These are phyloP conservation scores for Glaciozyma antarctica DNA, from an alignment of 768 basidiomycete genomes.

Conservation along the genomic window DNA sequence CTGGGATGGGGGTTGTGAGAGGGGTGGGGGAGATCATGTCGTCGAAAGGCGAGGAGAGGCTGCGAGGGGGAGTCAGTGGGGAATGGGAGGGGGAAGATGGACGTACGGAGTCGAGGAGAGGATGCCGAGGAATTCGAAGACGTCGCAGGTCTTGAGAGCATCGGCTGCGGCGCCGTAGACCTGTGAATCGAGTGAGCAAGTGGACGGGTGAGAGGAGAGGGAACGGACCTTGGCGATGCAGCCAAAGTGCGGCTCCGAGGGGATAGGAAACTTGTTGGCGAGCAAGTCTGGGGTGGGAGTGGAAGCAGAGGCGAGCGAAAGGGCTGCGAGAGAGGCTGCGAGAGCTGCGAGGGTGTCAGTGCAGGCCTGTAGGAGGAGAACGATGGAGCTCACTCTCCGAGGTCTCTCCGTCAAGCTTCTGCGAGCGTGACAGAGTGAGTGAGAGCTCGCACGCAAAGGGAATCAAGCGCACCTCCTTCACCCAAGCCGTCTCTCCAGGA, in stretches of 20 bases:
- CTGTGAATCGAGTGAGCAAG: constrained; percentile 1
- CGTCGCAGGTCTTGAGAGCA: constrained; percentile 26
- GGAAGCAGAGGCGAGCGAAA: constrained; percentile 2
- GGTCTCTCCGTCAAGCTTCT: constrained; percentile 15
- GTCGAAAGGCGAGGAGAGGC: constrained; percentile 16
- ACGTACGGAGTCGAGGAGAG: constrained; percentile 30
- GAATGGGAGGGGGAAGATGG: background rate
- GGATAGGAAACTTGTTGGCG: constrained; percentile 26
- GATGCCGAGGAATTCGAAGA: constrained; percentile 33
- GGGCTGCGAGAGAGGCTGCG: constrained; percentile 7
- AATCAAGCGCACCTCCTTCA: constrained; percentile 15
- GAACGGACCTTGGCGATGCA: constrained; percentile 29
- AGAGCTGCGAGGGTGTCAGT: constrained; percentile 6
- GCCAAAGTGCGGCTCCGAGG: constrained; percentile 21
- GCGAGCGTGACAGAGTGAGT: background rate
- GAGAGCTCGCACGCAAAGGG: background rate
- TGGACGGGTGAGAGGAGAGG: background rate
- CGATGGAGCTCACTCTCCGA: background rate
- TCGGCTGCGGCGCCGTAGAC: constrained; percentile 27
- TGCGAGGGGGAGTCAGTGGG: background rate
- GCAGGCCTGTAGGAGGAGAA: too few species aligned
- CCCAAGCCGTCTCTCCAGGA: constrained; percentile 35
- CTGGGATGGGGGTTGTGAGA: constrained; percentile 7
- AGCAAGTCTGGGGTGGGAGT: background rate
- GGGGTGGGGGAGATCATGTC: constrained; percentile 8